Evolutionary conservation across 805 yeast species (phyloP).

Genomic region (Starmerella bombicola): DNA sequence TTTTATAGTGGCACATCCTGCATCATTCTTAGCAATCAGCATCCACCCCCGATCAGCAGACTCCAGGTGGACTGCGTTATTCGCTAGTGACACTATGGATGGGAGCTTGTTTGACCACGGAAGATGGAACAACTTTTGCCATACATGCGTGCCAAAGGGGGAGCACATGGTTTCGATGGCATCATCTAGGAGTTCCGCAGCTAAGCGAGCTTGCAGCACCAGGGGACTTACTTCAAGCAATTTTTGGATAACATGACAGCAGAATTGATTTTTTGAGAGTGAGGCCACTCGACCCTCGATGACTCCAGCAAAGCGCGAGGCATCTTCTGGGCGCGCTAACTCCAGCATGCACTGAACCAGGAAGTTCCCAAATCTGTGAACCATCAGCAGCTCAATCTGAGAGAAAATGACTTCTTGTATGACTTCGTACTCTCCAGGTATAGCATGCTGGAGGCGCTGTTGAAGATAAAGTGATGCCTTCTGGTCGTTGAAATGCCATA

Average conservation of each 20-base stretch:
- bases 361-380: slow-evolving; percentile 34
- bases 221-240: slow-evolving; percentile 30
- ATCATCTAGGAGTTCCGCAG: slow-evolving; percentile 30
- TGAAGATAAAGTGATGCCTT: slow-evolving; percentile 34
- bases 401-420: slow-evolving; percentile 27
- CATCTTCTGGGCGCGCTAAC: slow-evolving; percentile 23
- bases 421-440: slow-evolving; percentile 24
- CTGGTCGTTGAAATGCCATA: slow-evolving; percentile 28
- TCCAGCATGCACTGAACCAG: slow-evolving; percentile 33
- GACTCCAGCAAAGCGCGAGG: slow-evolving; percentile 23
- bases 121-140: slow-evolving; percentile 34
- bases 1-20: slow-evolving; percentile 17
- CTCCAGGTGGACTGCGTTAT: slow-evolving; percentile 16
- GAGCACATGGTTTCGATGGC: slow-evolving; percentile 29
- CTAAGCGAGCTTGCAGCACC: slow-evolving; percentile 24
- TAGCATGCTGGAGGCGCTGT: slow-evolving; percentile 29
- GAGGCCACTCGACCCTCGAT: slow-evolving; percentile 27
- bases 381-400: slow-evolving; percentile 28
- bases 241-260: slow-evolving; percentile 35
- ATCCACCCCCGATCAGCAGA: slow-evolving; percentile 14
- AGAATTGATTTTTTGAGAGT: slow-evolving; percentile 31
- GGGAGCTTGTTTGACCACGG: slow-evolving; percentile 23
- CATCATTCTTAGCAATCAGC: slow-evolving; percentile 10
- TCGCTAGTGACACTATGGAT: slow-evolving; percentile 15
- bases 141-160: slow-evolving; percentile 34